Percentiles rank a stretch among this genome's conserved stretches.
These are phyloP conservation scores for Malus hybrid DNA, from an alignment of 331 rosid species.

Conservation along the genomic window DNA sequence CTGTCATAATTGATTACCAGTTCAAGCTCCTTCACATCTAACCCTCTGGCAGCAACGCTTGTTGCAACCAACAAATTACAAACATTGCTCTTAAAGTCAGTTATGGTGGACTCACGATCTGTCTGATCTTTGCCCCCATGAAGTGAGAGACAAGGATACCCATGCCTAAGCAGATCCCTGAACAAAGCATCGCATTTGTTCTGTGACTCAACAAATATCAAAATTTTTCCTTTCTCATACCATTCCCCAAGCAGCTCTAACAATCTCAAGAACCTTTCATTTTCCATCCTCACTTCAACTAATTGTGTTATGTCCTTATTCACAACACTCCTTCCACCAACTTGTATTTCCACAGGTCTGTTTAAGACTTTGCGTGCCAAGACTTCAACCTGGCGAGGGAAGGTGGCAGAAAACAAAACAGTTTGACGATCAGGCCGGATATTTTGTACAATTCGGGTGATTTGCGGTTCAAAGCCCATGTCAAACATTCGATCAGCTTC, in stretches of 20 bases:
- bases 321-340: conserved; percentile 98
- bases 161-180: conserved; percentile 67
- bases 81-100: conserved; percentile 85
- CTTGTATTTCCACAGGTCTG: conserved; percentile 88
- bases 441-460: conserved; percentile 85
- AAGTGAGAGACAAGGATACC: conserved; percentile 78
- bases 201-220: conserved; percentile 89
- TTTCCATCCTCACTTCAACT: conserved; percentile 83
- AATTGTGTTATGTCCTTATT: conserved; percentile 82
- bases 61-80: conserved; percentile 84
- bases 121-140: conserved; percentile 96
- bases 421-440: conserved; percentile 85
- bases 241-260: conserved; percentile 88
- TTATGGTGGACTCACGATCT: conserved; percentile 89
- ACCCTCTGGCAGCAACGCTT: conserved; percentile 85
- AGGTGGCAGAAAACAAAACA: conserved; percentile 86
- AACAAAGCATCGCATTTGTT: conserved; percentile 85
- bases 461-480: conserved; percentile 97
- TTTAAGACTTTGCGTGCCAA: conserved; percentile 76
- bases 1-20: conserved; percentile 81
- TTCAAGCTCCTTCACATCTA: conserved; percentile 96
- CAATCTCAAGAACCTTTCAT: conserved; percentile 75
- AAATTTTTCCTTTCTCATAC: conserved; percentile 86
- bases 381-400: conserved; percentile 89
- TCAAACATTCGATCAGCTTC: conserved; percentile 99